phyloP scores from a whole-genome alignment of 495 filamentous ascomycete species.

The Astrothelium macrocarpum region DNA sequence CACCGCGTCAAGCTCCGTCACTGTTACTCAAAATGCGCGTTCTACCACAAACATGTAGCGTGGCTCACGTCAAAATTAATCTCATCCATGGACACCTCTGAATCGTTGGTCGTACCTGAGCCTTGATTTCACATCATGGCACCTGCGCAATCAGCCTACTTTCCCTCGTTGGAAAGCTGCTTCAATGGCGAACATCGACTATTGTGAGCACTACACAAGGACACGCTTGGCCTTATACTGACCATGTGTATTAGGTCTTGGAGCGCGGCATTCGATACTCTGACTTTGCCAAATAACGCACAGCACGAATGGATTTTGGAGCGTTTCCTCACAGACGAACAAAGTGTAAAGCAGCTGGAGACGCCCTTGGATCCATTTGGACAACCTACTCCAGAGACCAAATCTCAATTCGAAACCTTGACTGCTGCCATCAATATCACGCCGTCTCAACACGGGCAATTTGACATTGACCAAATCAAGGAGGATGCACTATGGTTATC shows the following conservation, averaged over 20 bases:
- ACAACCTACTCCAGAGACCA: slow-evolving; percentile 48
- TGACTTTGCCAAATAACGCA: neutral
- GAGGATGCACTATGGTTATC: slow-evolving; percentile 79
- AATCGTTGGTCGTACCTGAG: neutral
- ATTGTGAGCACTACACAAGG: slow-evolving; percentile 53
- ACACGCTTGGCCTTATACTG: slow-evolving; percentile 36
- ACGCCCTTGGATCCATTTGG: slow-evolving; percentile 55
- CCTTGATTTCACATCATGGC: neutral
- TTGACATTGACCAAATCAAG: slow-evolving; percentile 74
- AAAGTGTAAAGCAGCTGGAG: slow-evolving; percentile 55
- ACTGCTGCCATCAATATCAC: slow-evolving; percentile 86
- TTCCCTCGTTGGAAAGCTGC: slow-evolving; percentile 55
- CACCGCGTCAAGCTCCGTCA: slow-evolving; percentile 4
- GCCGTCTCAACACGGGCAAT: slow-evolving; percentile 54
- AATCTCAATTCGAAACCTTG: slow-evolving; percentile 69
- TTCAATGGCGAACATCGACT: slow-evolving; percentile 49
- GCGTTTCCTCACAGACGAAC: slow-evolving; percentile 57
- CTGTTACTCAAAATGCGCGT: neutral
- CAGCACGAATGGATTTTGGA: slow-evolving; percentile 31
- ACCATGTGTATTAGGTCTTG: neutral
- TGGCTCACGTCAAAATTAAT: neutral
- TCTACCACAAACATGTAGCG: neutral
- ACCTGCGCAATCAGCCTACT: slow-evolving; percentile 34
- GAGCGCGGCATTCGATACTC: slow-evolving; percentile 17
- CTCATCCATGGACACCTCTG: neutral